Conservation (phyloP, 805 yeast species). For the Monosporozyma siamensis region DNA sequence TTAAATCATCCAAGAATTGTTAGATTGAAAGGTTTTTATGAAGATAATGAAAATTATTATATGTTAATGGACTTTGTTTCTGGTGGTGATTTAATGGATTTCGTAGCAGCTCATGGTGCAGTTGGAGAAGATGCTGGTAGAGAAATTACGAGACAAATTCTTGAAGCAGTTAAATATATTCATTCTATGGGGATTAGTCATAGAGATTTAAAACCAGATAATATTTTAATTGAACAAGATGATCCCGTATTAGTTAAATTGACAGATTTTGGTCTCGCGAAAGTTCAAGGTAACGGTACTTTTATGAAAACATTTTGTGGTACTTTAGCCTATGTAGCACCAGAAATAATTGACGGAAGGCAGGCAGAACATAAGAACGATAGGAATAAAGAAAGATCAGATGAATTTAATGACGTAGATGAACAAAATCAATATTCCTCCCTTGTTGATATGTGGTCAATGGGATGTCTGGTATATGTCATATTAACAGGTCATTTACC, state of each 20-base stretch:
- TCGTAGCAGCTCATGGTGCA: constrained; percentile 84
- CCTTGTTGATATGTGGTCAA: constrained; percentile 94
- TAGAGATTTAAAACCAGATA: constrained; percentile 93
- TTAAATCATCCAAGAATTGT: constrained; percentile 83
- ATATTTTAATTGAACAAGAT: constrained; percentile 79
- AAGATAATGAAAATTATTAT: constrained; percentile 71
- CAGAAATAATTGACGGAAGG: constrained; percentile 59
- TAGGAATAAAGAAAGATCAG: background rate
- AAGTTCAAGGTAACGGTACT: constrained; percentile 73
- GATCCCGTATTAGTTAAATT: constrained; percentile 89
- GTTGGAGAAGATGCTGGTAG: constrained; percentile 86
- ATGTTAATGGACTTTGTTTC: constrained; percentile 92
- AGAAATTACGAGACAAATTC: constrained; percentile 75
- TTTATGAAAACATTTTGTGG: constrained; percentile 96
- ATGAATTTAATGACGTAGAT: constrained; percentile 5
- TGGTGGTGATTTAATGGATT: constrained; percentile 97
- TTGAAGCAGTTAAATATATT: constrained; percentile 77
- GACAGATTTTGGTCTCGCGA: constrained; percentile 94
- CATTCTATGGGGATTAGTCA: constrained; percentile 91
- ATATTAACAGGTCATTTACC: constrained; percentile 89
- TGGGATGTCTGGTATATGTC: constrained; percentile 90
- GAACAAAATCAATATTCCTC: constrained; percentile 52
- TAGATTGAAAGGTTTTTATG: constrained; percentile 70
- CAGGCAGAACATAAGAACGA: constrained; percentile 7
- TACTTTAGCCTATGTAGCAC: constrained; percentile 93